Base-by-base conservation (phyloP, 2,329 filamentous ascomycete species). In the Claviceps sorghi region DNA sequence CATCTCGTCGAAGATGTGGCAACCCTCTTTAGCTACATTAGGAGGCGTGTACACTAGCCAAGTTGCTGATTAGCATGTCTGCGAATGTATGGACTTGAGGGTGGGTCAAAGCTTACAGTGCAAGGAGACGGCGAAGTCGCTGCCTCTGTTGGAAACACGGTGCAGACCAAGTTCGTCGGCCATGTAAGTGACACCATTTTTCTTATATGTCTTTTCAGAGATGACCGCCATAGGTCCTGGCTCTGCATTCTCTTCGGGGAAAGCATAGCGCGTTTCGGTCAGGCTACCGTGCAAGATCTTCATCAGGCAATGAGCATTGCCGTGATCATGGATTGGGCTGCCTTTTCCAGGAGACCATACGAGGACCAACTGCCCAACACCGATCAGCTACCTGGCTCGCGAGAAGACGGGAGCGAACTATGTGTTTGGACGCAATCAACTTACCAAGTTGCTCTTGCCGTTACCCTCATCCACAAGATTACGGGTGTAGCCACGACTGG, bases 401-500 rank as follows among this genome's bases (percentile, higher is more conserved):
- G 10, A 26, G 17, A 17, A 29, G 32, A 32, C 13, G 21, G 21
- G 26, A 30, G 21, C 49, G n/a, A 21, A 19, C 47, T 22, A 50
- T 50, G 22, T 34, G 11, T 15, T 34, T 11, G 11, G 17, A 7
- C 15, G 15, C n/a, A 38, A 42, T 22, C 40, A 7, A 68, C 78
- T 63, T 69, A 86, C 82, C 65, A 88, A 66, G 61, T 88, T 88
- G 62, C 81, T 83, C 67, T 86, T 87, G 54, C 71, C 88, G 60
- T 95, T 95, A 2, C 89, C 88, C 64, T 89, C 84, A 62, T 95
- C 88, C 45, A 96, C 88, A 4, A 95, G 77, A 64, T 95, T 95
- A 52, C 90, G 74, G 13, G 90, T 95, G 66, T 95, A 96, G 1
- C 78, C 77, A 60, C 82, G 75, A 57, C 74, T 81, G 19, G 70